Base-by-base conservation (phyloP, 805 yeast genomes). In the Hanseniaspora hatyaiensis region DNA sequence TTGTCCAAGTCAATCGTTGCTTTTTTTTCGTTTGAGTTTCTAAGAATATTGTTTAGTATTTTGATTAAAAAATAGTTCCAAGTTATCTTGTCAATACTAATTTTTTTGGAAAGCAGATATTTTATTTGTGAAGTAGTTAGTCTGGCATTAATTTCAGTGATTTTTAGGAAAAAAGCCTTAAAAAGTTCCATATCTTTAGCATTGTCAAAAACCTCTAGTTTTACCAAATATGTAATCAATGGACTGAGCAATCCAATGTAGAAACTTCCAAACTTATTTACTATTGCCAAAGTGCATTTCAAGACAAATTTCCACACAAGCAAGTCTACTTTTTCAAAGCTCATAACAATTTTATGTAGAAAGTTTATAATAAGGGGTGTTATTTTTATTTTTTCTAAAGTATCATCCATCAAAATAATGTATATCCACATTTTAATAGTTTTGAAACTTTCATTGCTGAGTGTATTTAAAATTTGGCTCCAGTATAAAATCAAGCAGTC, bases 371-470 rank as follows among this genome's bases (percentile, higher is more conserved):
- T 31, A 13, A 19, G 18, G 8, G 42, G 42, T n/a, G 23, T 19
- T 12, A 30, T 15, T 5, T 15, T 19, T 18, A 30, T 28, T 23
- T 24, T 37, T 16, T 26, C 26, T 8, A 22, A 11, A n/a, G 26
- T 39, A 15, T 45, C 34, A 37, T 37, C 31, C 13, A 45, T n/a
- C n/a, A 37, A 37, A 16, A 28, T 18, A 12, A 45, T 8, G 38
- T 45, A 45, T 15, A 45, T 13, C 49, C 49, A 45, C 24, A 23
- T 45, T 16, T 45, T 45, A 2, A 45, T 30, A 13, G 32, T 15
- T 23, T 37, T 19, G 6, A 30, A 15, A 16, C 24, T 37, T 6
- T 29, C 26, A 4, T 32, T 22, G 4, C 16, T 15, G 4, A 16
- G 16, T 9, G 33, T 6, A 18, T 20, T 22, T 15, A 34, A 16